Conservation (phyloP, 1,284 basidiomycete genomes). For the Vanrija sp. region DNA sequence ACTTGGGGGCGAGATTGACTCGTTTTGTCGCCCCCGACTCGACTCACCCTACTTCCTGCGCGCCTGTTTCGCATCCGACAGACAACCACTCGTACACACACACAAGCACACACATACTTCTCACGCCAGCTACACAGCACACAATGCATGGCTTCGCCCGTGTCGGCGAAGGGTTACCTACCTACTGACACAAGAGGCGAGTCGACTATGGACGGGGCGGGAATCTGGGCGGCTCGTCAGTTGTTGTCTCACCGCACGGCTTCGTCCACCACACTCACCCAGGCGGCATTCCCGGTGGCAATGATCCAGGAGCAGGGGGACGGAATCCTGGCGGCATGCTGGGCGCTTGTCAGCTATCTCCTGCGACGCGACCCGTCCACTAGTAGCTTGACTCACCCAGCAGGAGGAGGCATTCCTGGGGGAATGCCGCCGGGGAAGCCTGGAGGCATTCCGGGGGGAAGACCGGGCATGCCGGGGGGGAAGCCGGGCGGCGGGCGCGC, state of each 20-base stretch:
- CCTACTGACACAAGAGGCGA: not conserved
- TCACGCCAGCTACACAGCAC: slow-evolving; percentile 1
- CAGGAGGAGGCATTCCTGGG: slow-evolving; percentile 38
- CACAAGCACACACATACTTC: too few species aligned
- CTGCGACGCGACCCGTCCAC: not conserved
- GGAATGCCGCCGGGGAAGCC: slow-evolving; percentile 43
- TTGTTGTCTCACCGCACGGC: too few species aligned
- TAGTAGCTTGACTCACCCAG: slow-evolving; percentile 22
- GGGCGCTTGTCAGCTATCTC: slow-evolving; percentile 2
- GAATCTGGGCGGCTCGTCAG: slow-evolving; percentile 10
- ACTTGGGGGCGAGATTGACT: too few species aligned
- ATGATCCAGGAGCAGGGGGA: not conserved
- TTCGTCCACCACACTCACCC: slow-evolving; percentile 34
- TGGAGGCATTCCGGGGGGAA: slow-evolving; percentile 50
- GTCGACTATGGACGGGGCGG: slow-evolving; percentile 11
- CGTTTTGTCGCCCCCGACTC: not conserved
- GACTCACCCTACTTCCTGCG: not conserved
- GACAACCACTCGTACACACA: too few species aligned
- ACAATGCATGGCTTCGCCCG: slow-evolving; percentile 4
- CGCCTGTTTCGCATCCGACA: too few species aligned
- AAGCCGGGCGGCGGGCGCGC: slow-evolving; percentile 54
- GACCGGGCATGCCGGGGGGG: slow-evolving; percentile 67
- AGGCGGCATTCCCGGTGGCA: slow-evolving; percentile 20
- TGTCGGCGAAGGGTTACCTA: not conserved
- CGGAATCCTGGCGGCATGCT: slow-evolving; percentile 2